Evolutionary conservation across 164 flowering plant genomes (phyloP), one percentile per base, ranked within the genome.

Genomic region (Umbilicus rupestris): DNA sequence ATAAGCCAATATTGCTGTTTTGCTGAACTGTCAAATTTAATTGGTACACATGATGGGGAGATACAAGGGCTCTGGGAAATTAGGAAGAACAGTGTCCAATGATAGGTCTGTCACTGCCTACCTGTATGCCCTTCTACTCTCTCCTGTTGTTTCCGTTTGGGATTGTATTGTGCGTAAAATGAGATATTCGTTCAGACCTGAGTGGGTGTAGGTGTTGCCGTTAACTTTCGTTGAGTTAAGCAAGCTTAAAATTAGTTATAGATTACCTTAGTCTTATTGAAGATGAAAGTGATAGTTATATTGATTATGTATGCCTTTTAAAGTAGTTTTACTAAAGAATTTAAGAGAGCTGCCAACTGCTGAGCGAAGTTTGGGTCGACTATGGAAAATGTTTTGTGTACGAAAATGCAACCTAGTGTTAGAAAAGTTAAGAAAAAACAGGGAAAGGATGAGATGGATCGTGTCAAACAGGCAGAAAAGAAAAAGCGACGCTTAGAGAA

Each of bases 401-500:
- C 74, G 63, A 83, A 86, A 81, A 81, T 67, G 68, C 86, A 79
- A 35, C 75, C 84, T 19, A 81, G 68, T 62, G 78, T 78, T 72
- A 84, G 90, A 70, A 91, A 88, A 78, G 86, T 69, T 55, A 94
- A 91, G 83, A 90, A 91, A 83, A 94, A 91, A 83, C 97, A 82
- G 70, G 90, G 75, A 49, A 94, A 88, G 73, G 93, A 87, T 72
- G 97, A 88, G 76, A 44, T 89, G 64, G 99, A 94, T 78, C 93
- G 97, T 35, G 75, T 81, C 62, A 94, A 91, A 76, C 97, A 86
- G 71, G 99, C 99, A 68, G 97, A 94, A 79, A 94, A 89, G 83
- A 94, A 94, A 70, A 86, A 80, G 76, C 82, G 97, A 74, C 95
- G 99, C 35, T 73, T 94, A 70, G 97, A 94, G 85, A 94, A 91